These are phyloP conservation scores for Incumbomyces delicatus DNA, from an alignment of 2,329 filamentous ascomycete genomes.

Conservation along the genomic window DNA sequence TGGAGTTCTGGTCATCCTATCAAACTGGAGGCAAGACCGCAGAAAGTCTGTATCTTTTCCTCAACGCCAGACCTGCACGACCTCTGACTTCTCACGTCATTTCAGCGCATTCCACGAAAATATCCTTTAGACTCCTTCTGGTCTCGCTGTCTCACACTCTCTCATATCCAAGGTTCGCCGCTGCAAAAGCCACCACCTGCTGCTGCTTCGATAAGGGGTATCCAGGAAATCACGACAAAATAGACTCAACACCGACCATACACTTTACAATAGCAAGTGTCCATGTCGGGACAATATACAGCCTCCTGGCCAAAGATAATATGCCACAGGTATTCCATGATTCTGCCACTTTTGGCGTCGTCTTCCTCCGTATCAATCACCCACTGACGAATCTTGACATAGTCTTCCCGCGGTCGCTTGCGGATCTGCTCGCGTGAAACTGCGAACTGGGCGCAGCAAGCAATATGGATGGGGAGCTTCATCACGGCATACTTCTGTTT, in stretches of 20 bases:
- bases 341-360: conserved; percentile 48
- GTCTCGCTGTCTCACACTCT: too few species aligned
- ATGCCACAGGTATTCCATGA: conserved; percentile 60
- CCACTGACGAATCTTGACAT: conserved; percentile 51
- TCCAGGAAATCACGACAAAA: background rate
- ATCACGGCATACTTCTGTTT: conserved; percentile 34
- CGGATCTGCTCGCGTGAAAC: conserved; percentile 46
- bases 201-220: too few species aligned
- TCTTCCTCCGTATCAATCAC: conserved; percentile 45
- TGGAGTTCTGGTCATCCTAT: too few species aligned
- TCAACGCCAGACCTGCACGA: too few species aligned
- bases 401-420: conserved; percentile 42
- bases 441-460: conserved; percentile 59
- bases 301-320: conserved; percentile 39
- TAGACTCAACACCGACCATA: conserved; percentile 15
- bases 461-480: conserved; percentile 37
- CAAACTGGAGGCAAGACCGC: too few species aligned
- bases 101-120: too few species aligned
- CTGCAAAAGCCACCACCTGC: too few species aligned
- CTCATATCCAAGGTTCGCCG: too few species aligned
- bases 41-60: too few species aligned
- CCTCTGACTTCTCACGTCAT: too few species aligned
- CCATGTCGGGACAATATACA: conserved; percentile 23
- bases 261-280: conserved; percentile 19
- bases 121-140: too few species aligned